Percentiles rank a stretch among this genome's conserved stretches.
phyloP scores from a whole-genome alignment of 768 basidiomycete genomes.

The Mycena filopes region DNA sequence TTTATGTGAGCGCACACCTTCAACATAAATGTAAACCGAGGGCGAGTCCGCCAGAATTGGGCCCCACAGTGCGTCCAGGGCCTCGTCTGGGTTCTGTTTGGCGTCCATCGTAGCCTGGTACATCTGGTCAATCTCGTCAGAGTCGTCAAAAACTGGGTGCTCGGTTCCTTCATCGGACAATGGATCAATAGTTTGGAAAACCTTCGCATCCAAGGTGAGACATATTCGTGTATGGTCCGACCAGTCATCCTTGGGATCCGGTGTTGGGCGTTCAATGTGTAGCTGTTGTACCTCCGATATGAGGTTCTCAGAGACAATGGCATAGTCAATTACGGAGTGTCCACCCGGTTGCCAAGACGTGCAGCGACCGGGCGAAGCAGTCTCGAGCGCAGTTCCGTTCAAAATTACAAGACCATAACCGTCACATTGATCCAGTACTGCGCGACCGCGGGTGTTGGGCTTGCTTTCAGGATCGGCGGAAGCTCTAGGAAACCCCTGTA shows the following conservation, averaged over 20 bases:
- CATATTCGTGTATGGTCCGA: neutral
- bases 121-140: too few relatives aligned
- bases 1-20: neutral
- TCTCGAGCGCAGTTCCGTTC: slow-evolving; percentile 13
- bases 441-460: neutral
- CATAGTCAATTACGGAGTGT: slow-evolving; percentile 16
- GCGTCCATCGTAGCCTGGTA: too few relatives aligned
- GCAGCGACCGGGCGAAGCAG: slow-evolving; percentile 3
- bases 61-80: neutral
- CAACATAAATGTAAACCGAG: neutral
- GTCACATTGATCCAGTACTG: slow-evolving; percentile 1
- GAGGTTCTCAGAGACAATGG: neutral
- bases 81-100: too few relatives aligned
- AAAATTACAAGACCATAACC: slow-evolving; percentile 1
- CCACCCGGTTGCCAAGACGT: slow-evolving; percentile 8
- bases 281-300: neutral
- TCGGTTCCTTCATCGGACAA: too few relatives aligned
- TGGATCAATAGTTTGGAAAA: too few relatives aligned
- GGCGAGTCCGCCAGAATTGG: neutral
- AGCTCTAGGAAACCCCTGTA: neutral
- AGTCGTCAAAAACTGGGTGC: too few relatives aligned
- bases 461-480: neutral
- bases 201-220: neutral
- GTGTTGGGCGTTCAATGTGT: neutral
- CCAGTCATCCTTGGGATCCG: slow-evolving; percentile 2